phyloP scores from a whole-genome alignment of 768 basidiomycete species.

The Suillus lakei region DNA sequence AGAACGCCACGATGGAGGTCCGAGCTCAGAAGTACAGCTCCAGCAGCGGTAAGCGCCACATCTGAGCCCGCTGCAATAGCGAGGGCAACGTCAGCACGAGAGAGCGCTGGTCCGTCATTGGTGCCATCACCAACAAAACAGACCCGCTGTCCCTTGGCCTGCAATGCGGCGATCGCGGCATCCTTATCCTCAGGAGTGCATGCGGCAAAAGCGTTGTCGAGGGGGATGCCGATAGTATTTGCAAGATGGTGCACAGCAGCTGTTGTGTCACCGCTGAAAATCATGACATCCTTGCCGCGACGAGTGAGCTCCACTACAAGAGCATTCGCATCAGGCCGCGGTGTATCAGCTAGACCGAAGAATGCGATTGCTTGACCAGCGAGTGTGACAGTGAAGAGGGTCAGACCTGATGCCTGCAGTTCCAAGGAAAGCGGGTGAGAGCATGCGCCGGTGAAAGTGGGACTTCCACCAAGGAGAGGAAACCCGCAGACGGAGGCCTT shows the following conservation, averaged over 20 bases:
- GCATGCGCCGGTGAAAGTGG: no score
- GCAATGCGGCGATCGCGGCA: constrained; percentile 33
- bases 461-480: no score
- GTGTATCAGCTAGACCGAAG: constrained; percentile 48
- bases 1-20: constrained; percentile 42
- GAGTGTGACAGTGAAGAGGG: no score
- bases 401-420: no score
- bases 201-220: constrained; percentile 42
- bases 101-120: constrained; percentile 55
- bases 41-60: constrained; percentile 48
- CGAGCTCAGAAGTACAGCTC: constrained; percentile 48
- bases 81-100: constrained; percentile 57
- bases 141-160: constrained; percentile 34
- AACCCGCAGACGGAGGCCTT: constrained; percentile 27
- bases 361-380: constrained; percentile 18
- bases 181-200: constrained; percentile 55
- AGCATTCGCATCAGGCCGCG: constrained; percentile 44
- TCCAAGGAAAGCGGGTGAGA: no score
- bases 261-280: constrained; percentile 49
- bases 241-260: constrained; percentile 47
- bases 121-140: constrained; percentile 57
- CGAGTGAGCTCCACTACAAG: constrained; percentile 38
- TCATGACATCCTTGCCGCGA: constrained; percentile 33
- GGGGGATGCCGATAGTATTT: constrained; percentile 42
- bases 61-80: constrained; percentile 40